Evolutionary conservation across 768 basidiomycete genomes (phyloP).

Genomic region (Mycena latifolia): DNA sequence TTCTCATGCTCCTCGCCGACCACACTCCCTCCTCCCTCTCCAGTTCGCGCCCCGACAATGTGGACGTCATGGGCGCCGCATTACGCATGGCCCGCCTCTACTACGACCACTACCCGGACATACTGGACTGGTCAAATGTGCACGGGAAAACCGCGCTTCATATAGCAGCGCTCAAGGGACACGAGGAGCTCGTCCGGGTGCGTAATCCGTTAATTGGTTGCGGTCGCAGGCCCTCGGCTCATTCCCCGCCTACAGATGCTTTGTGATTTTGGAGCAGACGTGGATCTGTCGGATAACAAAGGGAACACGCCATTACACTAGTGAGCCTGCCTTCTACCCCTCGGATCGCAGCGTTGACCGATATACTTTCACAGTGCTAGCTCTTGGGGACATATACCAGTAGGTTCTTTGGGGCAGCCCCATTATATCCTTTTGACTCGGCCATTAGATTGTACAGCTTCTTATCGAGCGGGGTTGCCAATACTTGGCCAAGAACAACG

Average conservation of each 20-base stretch:
- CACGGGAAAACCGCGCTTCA: conserved; percentile 94
- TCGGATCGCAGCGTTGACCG: conserved; percentile 20
- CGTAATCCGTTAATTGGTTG: conserved; percentile 44
- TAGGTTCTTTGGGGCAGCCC: conserved; percentile 49
- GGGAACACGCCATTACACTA: conserved; percentile 96
- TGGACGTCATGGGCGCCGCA: conserved; percentile 77
- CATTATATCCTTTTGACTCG: conserved; percentile 14
- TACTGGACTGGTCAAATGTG: conserved; percentile 93
- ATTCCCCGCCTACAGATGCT: conserved; percentile 73
- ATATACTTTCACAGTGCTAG: conserved; percentile 70
- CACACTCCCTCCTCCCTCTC: conserved; percentile 61
- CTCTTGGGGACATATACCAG: conserved; percentile 87
- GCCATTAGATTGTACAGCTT: conserved; percentile 77
- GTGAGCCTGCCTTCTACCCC: conserved; percentile 59
- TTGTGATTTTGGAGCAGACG: conserved; percentile 91
- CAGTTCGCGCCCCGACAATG: conserved; percentile 56
- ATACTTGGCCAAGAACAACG: conserved; percentile 86
- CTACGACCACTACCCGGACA: conserved; percentile 86
- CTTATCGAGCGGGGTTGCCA: conserved; percentile 92
- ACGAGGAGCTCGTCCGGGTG: conserved; percentile 90
- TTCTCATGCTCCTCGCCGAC: conserved; percentile 93
- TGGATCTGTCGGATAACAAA: conserved; percentile 89
- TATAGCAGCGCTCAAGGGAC: conserved; percentile 88
- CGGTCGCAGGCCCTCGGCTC: conserved; percentile 19
- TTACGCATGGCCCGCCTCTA: conserved; percentile 91